phyloP scores from a whole-genome alignment of 179 eudicot species.

The Amaranthus tricolor region DNA sequence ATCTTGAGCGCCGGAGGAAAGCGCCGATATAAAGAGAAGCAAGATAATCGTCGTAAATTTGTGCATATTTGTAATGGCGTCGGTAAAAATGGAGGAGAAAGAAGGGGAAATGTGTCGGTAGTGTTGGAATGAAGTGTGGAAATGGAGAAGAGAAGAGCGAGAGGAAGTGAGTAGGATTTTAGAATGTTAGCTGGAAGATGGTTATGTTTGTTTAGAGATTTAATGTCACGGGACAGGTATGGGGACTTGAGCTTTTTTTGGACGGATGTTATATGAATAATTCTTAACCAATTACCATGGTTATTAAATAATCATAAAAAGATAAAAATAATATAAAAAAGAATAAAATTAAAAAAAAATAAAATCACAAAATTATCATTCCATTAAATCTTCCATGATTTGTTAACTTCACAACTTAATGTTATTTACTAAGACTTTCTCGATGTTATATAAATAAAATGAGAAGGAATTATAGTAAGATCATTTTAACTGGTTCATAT shows the following conservation, averaged over 20 bases:
- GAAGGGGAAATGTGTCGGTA: not conserved
- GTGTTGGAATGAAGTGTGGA: not conserved
- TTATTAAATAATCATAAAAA: too few species aligned
- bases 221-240: not conserved
- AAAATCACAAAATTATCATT: too few species aligned
- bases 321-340: too few species aligned
- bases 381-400: too few species aligned
- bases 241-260: not conserved
- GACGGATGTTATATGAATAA: too few species aligned
- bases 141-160: not conserved
- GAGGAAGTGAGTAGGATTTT: not conserved
- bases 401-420: too few species aligned
- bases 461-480: too few species aligned
- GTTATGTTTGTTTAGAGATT: not conserved
- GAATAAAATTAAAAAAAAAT: too few species aligned
- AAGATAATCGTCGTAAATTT: not conserved
- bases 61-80: not conserved
- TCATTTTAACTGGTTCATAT: too few species aligned
- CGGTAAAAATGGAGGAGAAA: not conserved
- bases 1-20: constrained; percentile 14
- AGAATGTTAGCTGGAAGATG: not conserved
- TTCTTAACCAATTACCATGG: too few species aligned
- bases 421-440: too few species aligned
- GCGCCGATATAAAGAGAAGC: constrained; percentile 7
- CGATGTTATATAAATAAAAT: too few species aligned